phyloP scores from a whole-genome alignment of 2,329 filamentous ascomycete genomes.

The Mycosphaerella sp. region DNA sequence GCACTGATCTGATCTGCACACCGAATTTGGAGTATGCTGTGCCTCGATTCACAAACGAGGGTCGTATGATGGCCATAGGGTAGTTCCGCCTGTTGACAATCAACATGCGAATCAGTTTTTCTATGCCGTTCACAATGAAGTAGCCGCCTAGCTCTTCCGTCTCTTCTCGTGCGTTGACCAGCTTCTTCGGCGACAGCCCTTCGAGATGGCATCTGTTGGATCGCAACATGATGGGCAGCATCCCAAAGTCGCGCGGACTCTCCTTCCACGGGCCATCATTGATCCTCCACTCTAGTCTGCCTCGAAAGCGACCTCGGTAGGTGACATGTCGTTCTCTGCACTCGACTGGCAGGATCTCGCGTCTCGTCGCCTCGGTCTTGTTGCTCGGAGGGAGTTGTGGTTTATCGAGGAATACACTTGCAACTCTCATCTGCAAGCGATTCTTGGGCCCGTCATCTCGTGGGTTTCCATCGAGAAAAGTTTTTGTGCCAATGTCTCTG shows the following conservation, averaged over 20 bases:
- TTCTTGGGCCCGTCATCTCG: constrained; percentile 55
- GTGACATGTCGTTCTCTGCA: constrained; percentile 89
- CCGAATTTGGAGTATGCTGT: constrained; percentile 81
- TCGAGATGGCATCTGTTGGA: constrained; percentile 89
- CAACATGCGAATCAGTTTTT: constrained; percentile 91
- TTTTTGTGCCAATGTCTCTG: constrained; percentile 83
- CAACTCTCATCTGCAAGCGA: constrained; percentile 68
- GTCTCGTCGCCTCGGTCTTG: constrained; percentile 69
- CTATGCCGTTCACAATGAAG: constrained; percentile 95
- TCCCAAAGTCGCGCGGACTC: constrained; percentile 75
- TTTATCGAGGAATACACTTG: constrained; percentile 76
- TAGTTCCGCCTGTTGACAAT: constrained; percentile 88
- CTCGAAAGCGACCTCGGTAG: constrained; percentile 80
- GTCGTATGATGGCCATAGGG: constrained; percentile 86
- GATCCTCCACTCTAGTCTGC: constrained; percentile 74
- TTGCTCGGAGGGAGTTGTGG: constrained; percentile 72
- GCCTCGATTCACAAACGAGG: constrained; percentile 83
- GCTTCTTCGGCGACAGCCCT: constrained; percentile 70
- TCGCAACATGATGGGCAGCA: constrained; percentile 87
- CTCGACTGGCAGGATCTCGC: constrained; percentile 85
- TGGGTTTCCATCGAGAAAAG: constrained; percentile 67
- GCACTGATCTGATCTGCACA: constrained; percentile 83
- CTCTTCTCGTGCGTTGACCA: constrained; percentile 87
- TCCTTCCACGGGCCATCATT: constrained; percentile 82
- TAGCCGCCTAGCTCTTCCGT: constrained; percentile 94